phyloP scores from a whole-genome alignment of 2,329 filamentous ascomycete species.

The Drechmeria coniospora region DNA sequence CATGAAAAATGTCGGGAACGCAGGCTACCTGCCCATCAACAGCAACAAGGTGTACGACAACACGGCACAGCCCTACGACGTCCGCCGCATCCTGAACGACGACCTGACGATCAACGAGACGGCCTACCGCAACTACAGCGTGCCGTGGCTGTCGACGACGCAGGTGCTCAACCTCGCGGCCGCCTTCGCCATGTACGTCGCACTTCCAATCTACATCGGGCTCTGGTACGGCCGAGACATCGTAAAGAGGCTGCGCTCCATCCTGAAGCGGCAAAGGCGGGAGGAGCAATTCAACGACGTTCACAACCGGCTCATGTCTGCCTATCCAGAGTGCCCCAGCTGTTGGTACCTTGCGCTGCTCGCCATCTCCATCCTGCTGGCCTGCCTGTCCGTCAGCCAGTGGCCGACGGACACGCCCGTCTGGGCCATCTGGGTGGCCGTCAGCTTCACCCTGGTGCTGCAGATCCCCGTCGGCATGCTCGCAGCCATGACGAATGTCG shows the following conservation, averaged over 20 bases:
- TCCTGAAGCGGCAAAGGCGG: conserved; percentile 10
- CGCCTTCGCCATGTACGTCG: conserved; percentile 14
- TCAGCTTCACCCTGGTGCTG: conserved; percentile 34
- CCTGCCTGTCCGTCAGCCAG: conserved; percentile 18
- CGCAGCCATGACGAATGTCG: conserved; percentile 38
- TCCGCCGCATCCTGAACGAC: conserved; percentile 32
- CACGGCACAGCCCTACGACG: conserved; percentile 33
- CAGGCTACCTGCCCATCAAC: conserved; percentile 40
- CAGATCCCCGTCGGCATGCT: conserved; percentile 40
- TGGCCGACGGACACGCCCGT: conserved; percentile 36
- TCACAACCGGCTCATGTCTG: conserved; percentile 17
- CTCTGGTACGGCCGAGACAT: conserved; percentile 17
- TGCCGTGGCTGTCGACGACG: conserved; percentile 33
- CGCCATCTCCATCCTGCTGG: conserved; percentile 27
- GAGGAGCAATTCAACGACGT: conserved; percentile 23
- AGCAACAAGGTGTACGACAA: conserved; percentile 42
- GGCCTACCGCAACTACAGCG: conserved; percentile 34
- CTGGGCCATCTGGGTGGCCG: conserved; percentile 34
- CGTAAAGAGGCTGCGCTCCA: conserved; percentile 9
- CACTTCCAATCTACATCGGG: conserved; percentile 14
- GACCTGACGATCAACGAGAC: conserved; percentile 32
- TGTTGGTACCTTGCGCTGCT: conserved; percentile 38
- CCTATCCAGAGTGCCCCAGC: conserved; percentile 29
- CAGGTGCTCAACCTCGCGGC: conserved; percentile 20
- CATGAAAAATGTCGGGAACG: conserved; percentile 29